These are phyloP conservation scores for Eucalyptus sp. DNA, from an alignment of 345 rosid species.

Conservation along the genomic window DNA sequence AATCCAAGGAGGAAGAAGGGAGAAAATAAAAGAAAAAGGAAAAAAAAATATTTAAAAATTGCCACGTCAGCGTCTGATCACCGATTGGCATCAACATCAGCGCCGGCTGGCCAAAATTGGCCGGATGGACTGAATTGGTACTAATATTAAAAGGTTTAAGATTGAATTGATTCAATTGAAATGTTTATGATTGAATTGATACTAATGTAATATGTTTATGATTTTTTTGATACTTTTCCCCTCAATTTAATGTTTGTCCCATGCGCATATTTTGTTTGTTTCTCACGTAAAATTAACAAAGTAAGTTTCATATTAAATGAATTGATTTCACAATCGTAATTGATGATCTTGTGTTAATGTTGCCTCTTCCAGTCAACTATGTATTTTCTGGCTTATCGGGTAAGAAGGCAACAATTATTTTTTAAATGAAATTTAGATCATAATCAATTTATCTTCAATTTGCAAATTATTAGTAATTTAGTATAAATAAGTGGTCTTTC, in stretches of 20 bases:
- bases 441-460: background rate
- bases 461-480: background rate
- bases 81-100: fast-evolving
- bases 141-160: too few relatives aligned
- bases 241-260: background rate
- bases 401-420: background rate
- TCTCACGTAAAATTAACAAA: background rate
- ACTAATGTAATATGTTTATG: too few relatives aligned
- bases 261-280: background rate
- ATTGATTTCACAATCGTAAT: background rate
- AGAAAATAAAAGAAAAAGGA: too few relatives aligned
- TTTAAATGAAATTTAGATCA: background rate
- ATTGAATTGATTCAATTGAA: too few relatives aligned
- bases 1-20: too few relatives aligned
- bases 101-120: too few relatives aligned
- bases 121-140: too few relatives aligned
- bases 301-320: background rate
- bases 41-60: too few relatives aligned
- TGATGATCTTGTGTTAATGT: background rate
- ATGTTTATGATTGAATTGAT: too few relatives aligned
- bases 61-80: fast-evolving
- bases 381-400: background rate
- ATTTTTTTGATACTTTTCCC: too few relatives aligned
- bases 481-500: background rate
- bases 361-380: background rate